These are phyloP conservation scores for Ascochyta koolunga DNA, from an alignment of 2,329 filamentous ascomycete genomes.

Conservation along the genomic window DNA sequence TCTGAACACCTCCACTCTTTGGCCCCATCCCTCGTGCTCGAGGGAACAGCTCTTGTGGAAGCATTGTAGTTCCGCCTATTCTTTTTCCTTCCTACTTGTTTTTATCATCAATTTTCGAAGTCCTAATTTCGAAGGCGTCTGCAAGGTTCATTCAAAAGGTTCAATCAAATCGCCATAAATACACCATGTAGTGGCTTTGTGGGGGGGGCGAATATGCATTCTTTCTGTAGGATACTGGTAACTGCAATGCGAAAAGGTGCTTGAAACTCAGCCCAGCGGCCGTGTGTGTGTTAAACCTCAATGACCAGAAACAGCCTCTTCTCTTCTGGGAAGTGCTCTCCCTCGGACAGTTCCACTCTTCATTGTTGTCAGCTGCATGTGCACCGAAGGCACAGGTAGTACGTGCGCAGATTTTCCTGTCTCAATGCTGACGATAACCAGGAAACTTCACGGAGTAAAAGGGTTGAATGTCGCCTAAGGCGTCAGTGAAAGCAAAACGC, in stretches of 20 bases:
- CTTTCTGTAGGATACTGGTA: constrained; percentile 9
- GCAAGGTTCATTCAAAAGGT: constrained; percentile 1
- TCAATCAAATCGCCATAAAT: constrained; percentile 1
- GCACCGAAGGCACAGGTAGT: background rate
- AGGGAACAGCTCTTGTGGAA: background rate
- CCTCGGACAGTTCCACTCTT: background rate
- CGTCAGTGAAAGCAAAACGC: constrained; percentile 3
- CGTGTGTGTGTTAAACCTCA: background rate
- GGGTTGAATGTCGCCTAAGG: background rate
- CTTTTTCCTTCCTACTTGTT: constrained; percentile 4
- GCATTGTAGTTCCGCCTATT: background rate
- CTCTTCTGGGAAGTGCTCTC: background rate
- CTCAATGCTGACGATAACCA: too few relatives aligned
- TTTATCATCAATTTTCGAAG: background rate
- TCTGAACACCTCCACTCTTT: background rate
- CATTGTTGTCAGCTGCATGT: background rate
- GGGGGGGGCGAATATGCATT: background rate
- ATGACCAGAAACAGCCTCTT: background rate
- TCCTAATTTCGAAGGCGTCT: background rate
- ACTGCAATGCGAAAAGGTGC: constrained; percentile 1
- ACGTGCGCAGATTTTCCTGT: background rate
- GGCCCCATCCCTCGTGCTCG: background rate
- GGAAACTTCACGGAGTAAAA: background rate
- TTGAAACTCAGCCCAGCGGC: background rate
- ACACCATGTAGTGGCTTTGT: background rate